Evolutionary conservation across 2,329 filamentous ascomycete genomes (phyloP), one percentile per base, ranked within the genome.

Genomic region (Cytospora mali): DNA sequence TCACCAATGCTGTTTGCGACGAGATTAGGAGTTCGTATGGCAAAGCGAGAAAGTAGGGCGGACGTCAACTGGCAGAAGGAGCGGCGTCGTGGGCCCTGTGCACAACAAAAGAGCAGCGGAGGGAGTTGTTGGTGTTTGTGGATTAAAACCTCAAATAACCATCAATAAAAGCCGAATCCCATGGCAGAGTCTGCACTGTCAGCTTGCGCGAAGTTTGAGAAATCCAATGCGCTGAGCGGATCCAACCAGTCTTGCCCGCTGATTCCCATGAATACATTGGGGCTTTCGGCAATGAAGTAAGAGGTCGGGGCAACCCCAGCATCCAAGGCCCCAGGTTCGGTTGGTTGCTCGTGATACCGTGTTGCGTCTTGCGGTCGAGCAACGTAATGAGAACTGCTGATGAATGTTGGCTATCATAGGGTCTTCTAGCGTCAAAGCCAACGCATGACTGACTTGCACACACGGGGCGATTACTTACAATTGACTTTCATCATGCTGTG

Each of bases 201-300:
- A 54, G 59, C 58, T 58, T 68, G 64, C 7, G 65, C 66, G 50
- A 68, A 68, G 23, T 68, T 69, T 16, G 64, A 68, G n/a, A 69
- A 68, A 39, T 67, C 66, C 10, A 68, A 23, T 2, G 65, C 64
- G 14, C 61, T 62, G 18, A 68, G 65, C 51, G 66, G 67, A 25
- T 68, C 67, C 23, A 62, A 53, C 64, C 64, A 65, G 23, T 62
- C 62, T 29, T 65, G 39, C 18, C 55, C 57, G n/a, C 51, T 39
- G 4, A 66, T 13, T 16, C 51, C 48, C n/a, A 31, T 49, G 6
- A 49, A 27, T 1, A 56, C 16, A 7, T 58, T 48, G 27, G 27
- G 25, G 6, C 58, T 54, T 48, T 52, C 54, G 31, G 64, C 39
- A 9, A 58, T 31, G 1, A 58, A 49, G 14, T 58, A 52, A 4